Evolutionary conservation across 129 eudicot species (phyloP).

Genomic region (Lonicera japonica): DNA sequence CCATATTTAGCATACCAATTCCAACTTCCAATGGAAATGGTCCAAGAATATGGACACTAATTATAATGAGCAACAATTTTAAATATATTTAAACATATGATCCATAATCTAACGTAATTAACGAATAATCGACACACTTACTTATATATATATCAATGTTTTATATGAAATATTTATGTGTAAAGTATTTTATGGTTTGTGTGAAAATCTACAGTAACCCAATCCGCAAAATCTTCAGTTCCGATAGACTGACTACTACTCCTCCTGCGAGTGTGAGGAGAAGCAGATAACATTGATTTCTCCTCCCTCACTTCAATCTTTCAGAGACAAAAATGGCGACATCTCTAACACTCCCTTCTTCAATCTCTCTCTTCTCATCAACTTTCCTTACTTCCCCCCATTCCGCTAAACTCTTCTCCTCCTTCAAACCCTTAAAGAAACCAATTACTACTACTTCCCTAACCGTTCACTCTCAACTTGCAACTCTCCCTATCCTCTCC

Average conservation of each 20-base stretch:
- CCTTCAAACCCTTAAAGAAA: constrained; percentile 25
- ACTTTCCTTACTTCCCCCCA: constrained; percentile 21
- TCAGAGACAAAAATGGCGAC: constrained; percentile 33
- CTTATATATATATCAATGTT: too few species aligned
- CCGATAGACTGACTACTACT: neutral
- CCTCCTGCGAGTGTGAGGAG: too few species aligned
- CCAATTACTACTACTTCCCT: constrained; percentile 16
- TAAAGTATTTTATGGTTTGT: too few species aligned
- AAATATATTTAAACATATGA: too few species aligned
- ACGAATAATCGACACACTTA: too few species aligned
- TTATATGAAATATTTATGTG: too few species aligned
- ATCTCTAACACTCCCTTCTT: constrained; percentile 33
- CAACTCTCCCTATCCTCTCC: constrained; percentile 84
- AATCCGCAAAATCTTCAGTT: neutral
- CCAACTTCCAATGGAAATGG: too few species aligned
- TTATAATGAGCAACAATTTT: too few species aligned
- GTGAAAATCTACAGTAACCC: too few species aligned
- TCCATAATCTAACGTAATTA: too few species aligned
- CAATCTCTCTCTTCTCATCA: constrained; percentile 68
- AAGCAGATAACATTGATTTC: neutral
- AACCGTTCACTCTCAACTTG: constrained; percentile 37
- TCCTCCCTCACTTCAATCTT: neutral
- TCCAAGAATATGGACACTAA: too few species aligned
- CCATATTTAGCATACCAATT: too few species aligned
- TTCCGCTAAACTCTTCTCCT: neutral